Percentiles rank a stretch among this genome's conserved stretches.
phyloP scores from a whole-genome alignment of 495 filamentous ascomycete species.

The Tuber microsphaerosporum region DNA sequence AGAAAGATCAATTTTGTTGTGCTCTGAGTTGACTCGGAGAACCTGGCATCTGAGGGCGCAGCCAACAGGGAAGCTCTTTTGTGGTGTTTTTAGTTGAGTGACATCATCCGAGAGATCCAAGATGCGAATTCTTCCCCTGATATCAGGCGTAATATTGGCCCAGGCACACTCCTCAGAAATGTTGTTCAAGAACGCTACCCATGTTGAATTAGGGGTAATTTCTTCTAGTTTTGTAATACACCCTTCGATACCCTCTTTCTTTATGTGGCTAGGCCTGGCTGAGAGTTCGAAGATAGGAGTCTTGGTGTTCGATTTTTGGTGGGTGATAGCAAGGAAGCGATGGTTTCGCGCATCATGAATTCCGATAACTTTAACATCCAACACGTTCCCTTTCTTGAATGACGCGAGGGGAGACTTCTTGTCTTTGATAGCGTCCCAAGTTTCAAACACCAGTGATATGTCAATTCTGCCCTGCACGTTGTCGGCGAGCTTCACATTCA shows the following conservation, averaged over 20 bases:
- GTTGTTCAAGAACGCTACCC: constrained; percentile 85
- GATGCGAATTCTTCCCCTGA: constrained; percentile 70
- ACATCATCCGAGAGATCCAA: constrained; percentile 83
- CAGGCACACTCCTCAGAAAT: constrained; percentile 67
- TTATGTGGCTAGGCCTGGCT: constrained; percentile 64
- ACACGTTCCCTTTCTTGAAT: constrained; percentile 62
- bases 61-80: constrained; percentile 80
- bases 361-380: constrained; percentile 72
- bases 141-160: constrained; percentile 84
- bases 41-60: constrained; percentile 75
- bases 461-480: constrained; percentile 87
- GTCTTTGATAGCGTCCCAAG: constrained; percentile 76
- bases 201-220: constrained; percentile 59
- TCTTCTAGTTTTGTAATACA: constrained; percentile 65
- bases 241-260: constrained; percentile 40
- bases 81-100: constrained; percentile 63
- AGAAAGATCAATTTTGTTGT: constrained; percentile 72
- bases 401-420: constrained; percentile 65
- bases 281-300: constrained; percentile 79
- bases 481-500: constrained; percentile 84
- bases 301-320: constrained; percentile 59
- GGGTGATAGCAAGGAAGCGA: constrained; percentile 83
- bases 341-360: constrained; percentile 85
- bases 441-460: constrained; percentile 79
- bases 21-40: constrained; percentile 61